Evolutionary conservation across 352 stramenopile species (phyloP).

Genomic region (Phytophthora nicotianae): DNA sequence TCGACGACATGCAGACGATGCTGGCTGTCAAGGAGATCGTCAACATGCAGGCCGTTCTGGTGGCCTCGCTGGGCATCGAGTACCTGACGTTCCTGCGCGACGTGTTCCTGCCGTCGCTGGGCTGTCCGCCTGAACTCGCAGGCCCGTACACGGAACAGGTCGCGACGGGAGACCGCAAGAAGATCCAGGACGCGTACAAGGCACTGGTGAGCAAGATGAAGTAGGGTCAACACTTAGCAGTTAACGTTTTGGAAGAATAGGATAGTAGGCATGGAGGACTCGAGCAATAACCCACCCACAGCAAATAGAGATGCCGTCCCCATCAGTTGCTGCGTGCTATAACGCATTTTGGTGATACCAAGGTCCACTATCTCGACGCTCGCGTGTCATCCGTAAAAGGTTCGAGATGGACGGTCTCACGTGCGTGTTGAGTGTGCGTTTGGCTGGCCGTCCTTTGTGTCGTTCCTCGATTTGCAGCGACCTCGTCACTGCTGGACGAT

Average conservation of each 20-base stretch:
- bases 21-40: constrained; percentile 79
- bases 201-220: constrained; percentile 61
- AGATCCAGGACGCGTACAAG: constrained; percentile 72
- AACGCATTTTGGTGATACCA: background rate
- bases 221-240: constrained; percentile 17
- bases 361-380: background rate
- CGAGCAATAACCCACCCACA: constrained; percentile 9
- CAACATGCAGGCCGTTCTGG: constrained; percentile 67
- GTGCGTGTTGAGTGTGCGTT: constrained; percentile 13
- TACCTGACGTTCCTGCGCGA: constrained; percentile 70
- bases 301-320: constrained; percentile 27
- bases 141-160: constrained; percentile 67
- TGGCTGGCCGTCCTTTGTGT: background rate
- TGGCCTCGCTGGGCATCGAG: constrained; percentile 58
- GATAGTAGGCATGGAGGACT: constrained; percentile 19
- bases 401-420: constrained; percentile 11
- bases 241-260: constrained; percentile 22
- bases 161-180: constrained; percentile 62
- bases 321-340: constrained; percentile 6
- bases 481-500: background rate
- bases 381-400: constrained; percentile 16
- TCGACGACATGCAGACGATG: constrained; percentile 71
- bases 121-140: constrained; percentile 63
- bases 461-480: constrained; percentile 19
- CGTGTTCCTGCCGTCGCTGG: constrained; percentile 63